Evolutionary conservation across 805 yeast species (phyloP), one percentile per base, ranked within the genome.

Genomic region (Candida nitratophila): DNA sequence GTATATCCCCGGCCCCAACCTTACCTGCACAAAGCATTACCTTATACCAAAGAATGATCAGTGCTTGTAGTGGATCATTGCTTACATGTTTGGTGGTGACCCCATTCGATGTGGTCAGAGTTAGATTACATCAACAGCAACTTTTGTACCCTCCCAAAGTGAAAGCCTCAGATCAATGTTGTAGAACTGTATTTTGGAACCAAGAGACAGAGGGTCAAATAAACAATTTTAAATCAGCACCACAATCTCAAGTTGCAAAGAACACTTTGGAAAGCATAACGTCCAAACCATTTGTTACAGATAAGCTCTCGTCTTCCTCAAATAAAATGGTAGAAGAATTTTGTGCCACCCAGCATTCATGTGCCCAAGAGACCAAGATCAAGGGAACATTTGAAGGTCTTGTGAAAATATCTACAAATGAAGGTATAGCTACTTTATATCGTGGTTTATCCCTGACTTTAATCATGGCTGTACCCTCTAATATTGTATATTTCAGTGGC

Each of bases 401-500:
- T 50, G 50, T 65, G 1, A 73, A 76, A 37, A 89, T 91, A 37
- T 73, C 80, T 3, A 63, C 71, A 27, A 69, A 75, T 22, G 99
- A 93, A 63, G 99, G 99, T 0, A 24, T 78, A 0, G 41, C 70
- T 1, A 82, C 96, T 0, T 68, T 93, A 16, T 93, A 96, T 91
- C 70, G 98, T 43, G 99, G 99, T 0, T 71, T 93, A 9, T 77
- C 91, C 0, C 60, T 91, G 27, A 87, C 95, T 0, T 65, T 93
- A 17, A 46, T 84, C 14, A 93, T 93, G 95, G 87, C 96, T 0
- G 73, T 90, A 1, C 99, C 99, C 1, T 76, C 96, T 0, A 93
- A 91, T 53, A 85, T 93, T 47, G 90, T 93, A 6, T 93, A 93
- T 61, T 93, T 88, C 66, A 85, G 95, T 1, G 96, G 97, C 0